These are phyloP conservation scores for Paxillus ammoniavirescens DNA, from an alignment of 768 basidiomycete species.

Conservation along the genomic window DNA sequence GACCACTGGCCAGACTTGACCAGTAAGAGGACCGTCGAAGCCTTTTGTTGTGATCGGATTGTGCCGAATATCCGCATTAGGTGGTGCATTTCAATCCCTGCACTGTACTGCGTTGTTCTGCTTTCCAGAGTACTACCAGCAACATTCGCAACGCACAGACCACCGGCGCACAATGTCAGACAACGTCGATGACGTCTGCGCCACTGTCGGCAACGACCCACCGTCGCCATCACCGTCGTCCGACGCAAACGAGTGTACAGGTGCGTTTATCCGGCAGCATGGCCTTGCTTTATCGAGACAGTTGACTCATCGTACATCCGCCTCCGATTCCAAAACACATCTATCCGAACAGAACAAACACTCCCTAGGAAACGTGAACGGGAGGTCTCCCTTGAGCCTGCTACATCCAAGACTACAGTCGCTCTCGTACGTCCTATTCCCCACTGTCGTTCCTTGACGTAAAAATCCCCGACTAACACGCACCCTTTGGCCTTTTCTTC, in stretches of 20 bases:
- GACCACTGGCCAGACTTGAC: not conserved
- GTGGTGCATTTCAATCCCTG: conserved; percentile 20
- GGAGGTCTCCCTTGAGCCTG: conserved; percentile 74
- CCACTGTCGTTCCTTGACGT: conserved; percentile 25
- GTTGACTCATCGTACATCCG: conserved; percentile 22
- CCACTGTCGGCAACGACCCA: conserved; percentile 17
- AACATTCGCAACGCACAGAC: conserved; percentile 31
- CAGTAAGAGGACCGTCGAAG: not conserved
- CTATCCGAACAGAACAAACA: conserved; percentile 36
- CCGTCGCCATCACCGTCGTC: conserved; percentile 44
- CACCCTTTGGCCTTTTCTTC: conserved; percentile 19
- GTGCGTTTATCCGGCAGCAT: conserved; percentile 33
- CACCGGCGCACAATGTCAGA: conserved; percentile 27
- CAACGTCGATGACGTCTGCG: conserved; percentile 19
- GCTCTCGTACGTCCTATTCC: conserved; percentile 33
- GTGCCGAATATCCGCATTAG: conserved; percentile 24
- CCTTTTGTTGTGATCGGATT: conserved; percentile 30
- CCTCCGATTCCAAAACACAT: conserved; percentile 19
- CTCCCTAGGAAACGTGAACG: conserved; percentile 72
- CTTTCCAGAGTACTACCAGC: conserved; percentile 22
- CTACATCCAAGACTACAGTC: conserved; percentile 42
- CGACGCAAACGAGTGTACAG: conserved; percentile 40
- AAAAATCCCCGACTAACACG: conserved; percentile 19
- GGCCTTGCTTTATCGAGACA: conserved; percentile 25
- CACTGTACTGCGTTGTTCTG: conserved; percentile 32